phyloP scores from a whole-genome alignment of 371 early-diverging fungal genomes.

The Rhizopus microsporus region DNA sequence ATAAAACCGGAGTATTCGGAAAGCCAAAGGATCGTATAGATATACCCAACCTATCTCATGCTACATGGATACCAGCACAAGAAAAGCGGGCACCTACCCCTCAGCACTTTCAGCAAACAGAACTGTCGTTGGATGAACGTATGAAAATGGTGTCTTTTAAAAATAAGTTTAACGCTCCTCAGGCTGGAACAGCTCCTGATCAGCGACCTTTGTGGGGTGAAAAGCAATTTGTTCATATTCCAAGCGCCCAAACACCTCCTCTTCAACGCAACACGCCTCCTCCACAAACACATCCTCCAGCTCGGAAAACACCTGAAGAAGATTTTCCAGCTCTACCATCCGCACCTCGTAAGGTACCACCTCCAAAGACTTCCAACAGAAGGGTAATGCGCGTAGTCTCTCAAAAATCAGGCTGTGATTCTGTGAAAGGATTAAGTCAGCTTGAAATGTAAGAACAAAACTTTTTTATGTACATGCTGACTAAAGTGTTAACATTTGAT shows the following conservation, averaged over 20 bases:
- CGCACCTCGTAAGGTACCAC: constrained; percentile 17
- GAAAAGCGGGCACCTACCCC: constrained; percentile 2
- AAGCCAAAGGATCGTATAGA: constrained; percentile 34
- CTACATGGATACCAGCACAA: constrained; percentile 8
- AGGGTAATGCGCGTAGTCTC: constrained; percentile 26
- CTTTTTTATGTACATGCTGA: not conserved
- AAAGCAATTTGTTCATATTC: constrained; percentile 19
- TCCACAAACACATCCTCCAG: constrained; percentile 1
- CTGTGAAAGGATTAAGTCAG: not conserved
- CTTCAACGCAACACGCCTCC: not conserved
- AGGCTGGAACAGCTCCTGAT: constrained; percentile 21
- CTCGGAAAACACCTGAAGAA: constrained; percentile 6
- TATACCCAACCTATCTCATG: not conserved
- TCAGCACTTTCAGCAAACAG: constrained; percentile 6
- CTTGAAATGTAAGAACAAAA: constrained; percentile 12
- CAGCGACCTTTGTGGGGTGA: constrained; percentile 40
- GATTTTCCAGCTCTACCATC: constrained; percentile 30
- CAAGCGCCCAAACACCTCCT: constrained; percentile 7
- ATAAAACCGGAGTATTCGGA: constrained; percentile 16
- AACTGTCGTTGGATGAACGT: constrained; percentile 22
- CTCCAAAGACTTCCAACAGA: constrained; percentile 4
- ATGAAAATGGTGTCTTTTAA: constrained; percentile 21
- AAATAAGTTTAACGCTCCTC: constrained; percentile 11
- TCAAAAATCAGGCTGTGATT: constrained; percentile 23
- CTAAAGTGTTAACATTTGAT: not conserved